Evolutionary conservation across 1,284 basidiomycete species (phyloP).

Genomic region (Taiwanofungus camphoratus): DNA sequence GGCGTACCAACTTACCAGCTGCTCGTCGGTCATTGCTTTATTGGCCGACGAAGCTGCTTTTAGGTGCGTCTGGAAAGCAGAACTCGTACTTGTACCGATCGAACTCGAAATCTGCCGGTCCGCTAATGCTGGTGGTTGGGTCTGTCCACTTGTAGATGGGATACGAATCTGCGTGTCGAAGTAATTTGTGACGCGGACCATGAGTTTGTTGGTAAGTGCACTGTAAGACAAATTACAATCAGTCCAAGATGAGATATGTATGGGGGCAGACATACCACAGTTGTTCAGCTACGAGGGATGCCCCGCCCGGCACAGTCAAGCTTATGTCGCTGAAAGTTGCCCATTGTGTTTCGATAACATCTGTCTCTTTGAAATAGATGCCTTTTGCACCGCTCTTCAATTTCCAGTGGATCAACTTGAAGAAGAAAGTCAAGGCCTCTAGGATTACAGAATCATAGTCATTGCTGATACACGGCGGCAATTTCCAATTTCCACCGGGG

Average conservation of each 20-base stretch:
- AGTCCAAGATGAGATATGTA: too few relatives aligned
- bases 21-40: constrained; percentile 67
- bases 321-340: constrained; percentile 93
- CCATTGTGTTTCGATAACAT: constrained; percentile 96
- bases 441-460: constrained; percentile 90
- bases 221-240: constrained; percentile 40
- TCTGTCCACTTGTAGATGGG: constrained; percentile 38
- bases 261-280: constrained; percentile 74
- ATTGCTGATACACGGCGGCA: constrained; percentile 82
- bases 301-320: constrained; percentile 84
- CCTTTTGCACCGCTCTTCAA: constrained; percentile 89
- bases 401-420: constrained; percentile 93
- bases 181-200: constrained; percentile 87
- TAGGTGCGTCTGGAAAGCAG: constrained; percentile 21
- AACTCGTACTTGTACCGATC: constrained; percentile 5
- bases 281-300: constrained; percentile 90
- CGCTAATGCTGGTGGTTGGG: constrained; percentile 9
- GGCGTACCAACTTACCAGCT: constrained; percentile 85
- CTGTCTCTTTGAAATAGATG: constrained; percentile 96
- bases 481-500: constrained; percentile 81
- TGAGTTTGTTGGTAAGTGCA: constrained; percentile 84
- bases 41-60: constrained; percentile 15
- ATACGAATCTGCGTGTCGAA: constrained; percentile 92
- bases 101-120: constrained; percentile 16
- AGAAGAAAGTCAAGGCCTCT: constrained; percentile 87